Base-by-base conservation (phyloP, 495 filamentous ascomycete genomes). In the Chlorociboria aeruginascens region DNA sequence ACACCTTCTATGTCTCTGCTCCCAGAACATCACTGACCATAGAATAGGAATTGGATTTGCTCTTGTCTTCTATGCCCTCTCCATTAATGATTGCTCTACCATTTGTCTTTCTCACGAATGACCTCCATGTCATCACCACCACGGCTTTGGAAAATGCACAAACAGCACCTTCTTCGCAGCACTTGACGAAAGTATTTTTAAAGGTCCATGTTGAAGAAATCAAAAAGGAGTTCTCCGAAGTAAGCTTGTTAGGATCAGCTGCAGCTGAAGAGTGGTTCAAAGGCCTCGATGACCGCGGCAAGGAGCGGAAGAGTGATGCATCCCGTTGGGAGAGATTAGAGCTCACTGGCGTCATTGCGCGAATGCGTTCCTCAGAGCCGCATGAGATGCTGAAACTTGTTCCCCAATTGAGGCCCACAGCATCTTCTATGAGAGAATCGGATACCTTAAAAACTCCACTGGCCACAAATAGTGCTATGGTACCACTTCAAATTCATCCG, bases 261-360 rank as follows among this genome's bases (percentile, higher is more conserved):
- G 71, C 78, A 8, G 70, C 72, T 13, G 79, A 81, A 39, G 83
- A 86, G 59, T 89, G 85, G 84, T 61, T 79, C 6, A 87, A 86
- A 61, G 83, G 83, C 10, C 70, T 89, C 2, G 72, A 73, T 35
- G 61, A 51, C 9, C 70, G 73, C 47, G 79, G 82, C n/a, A 74
- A 72, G 48, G 67, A 76, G 30, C 46, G 66, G 13, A 69, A 72
- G 33, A 63, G 67, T 20, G 78, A 85, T 52, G 66, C 75, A 14
- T 64, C 70, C 16, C 76, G 79, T 28, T 87, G 84, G 78, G 85
- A 88, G 57, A 77, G 73, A 43, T 89, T 79, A 73, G 79, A 82
- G 45, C 62, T 62, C 12, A 61, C 63, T 42, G 69, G 72, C n/a
- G 70, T 71, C 14, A 36, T 72, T n/a, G 17, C 12, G 32, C 39